These are phyloP conservation scores for Pseudocercospora vitis DNA, from an alignment of 2,329 filamentous ascomycete species.

Conservation along the genomic window DNA sequence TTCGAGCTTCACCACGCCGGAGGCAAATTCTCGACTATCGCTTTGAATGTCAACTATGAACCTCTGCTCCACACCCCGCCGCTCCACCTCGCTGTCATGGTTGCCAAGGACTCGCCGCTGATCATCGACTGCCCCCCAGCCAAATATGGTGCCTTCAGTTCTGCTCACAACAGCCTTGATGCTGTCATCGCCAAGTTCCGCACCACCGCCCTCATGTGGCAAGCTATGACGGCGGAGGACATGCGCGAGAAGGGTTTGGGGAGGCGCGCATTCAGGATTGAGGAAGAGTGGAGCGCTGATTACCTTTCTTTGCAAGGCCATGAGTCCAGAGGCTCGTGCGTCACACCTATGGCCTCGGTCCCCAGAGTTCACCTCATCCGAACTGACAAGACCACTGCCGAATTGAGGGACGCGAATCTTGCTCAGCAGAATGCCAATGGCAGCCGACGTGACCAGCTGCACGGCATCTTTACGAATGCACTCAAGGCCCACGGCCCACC, in stretches of 20 bases:
- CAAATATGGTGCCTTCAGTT: constrained; percentile 32
- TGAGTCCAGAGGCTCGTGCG: constrained; percentile 1
- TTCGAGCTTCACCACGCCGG: constrained; percentile 31
- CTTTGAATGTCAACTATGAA: constrained; percentile 31
- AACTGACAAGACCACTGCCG: constrained; percentile 30
- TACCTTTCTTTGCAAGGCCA: constrained; percentile 24
- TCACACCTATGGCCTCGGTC: constrained; percentile 27
- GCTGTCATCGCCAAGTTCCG: constrained; percentile 38
- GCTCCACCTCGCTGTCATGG: constrained; percentile 38
- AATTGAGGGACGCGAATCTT: constrained; percentile 28
- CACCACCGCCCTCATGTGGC: constrained; percentile 41
- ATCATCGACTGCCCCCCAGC: constrained; percentile 36
- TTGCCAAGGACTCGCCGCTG: constrained; percentile 37
- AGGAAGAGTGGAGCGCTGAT: constrained; percentile 36
- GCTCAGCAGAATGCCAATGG: constrained; percentile 31
- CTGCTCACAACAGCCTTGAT: constrained; percentile 34
- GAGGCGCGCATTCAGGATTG: constrained; percentile 35
- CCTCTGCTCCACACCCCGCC: constrained; percentile 37
- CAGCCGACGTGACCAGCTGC: constrained; percentile 20
- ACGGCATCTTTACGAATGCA: constrained; percentile 31
- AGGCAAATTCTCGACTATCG: constrained; percentile 13
- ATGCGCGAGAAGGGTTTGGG: constrained; percentile 33
- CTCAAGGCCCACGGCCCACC: constrained; percentile 31
- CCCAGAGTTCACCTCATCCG: constrained; percentile 35
- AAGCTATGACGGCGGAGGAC: constrained; percentile 39